phyloP scores from a whole-genome alignment of 2,329 filamentous ascomycete species.

The Hymenoscyphus fraxineus region DNA sequence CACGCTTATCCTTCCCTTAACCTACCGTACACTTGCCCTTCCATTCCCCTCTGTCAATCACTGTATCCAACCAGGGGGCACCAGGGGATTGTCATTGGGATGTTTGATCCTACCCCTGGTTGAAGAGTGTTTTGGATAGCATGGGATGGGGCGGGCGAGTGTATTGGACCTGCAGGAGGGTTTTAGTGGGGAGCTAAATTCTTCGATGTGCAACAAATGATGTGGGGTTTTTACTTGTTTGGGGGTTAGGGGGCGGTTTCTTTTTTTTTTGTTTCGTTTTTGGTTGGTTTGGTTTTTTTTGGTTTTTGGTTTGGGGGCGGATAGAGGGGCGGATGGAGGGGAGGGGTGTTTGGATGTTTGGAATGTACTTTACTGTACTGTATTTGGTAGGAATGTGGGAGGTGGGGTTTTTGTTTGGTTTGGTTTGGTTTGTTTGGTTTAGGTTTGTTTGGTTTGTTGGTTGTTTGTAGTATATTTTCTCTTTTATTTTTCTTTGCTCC shows the following conservation, averaged over 20 bases:
- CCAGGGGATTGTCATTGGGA: too few species aligned
- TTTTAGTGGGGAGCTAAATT: constrained; percentile 12
- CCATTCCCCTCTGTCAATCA: too few species aligned
- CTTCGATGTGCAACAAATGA: constrained; percentile 16
- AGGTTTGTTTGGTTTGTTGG: neutral
- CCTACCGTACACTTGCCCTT: too few species aligned
- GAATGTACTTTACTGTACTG: too few species aligned
- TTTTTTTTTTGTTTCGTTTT: neutral
- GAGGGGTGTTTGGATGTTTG: neutral
- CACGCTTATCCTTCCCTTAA: too few species aligned
- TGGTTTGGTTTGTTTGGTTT: neutral
- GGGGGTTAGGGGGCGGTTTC: neutral
- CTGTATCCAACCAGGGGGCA: too few species aligned
- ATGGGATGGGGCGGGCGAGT: neutral
- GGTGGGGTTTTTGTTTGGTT: neutral
- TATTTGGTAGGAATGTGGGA: neutral
- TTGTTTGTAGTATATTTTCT: too few species aligned
- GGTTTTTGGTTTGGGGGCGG: neutral
- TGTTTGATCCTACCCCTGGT: too few species aligned
- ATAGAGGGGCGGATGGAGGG: neutral
- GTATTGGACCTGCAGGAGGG: neutral
- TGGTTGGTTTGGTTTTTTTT: neutral
- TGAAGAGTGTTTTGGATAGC: too few species aligned
- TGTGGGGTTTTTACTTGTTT: neutral
- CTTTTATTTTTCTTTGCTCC: too few species aligned